Evolutionary conservation across 768 basidiomycete species (phyloP).

Genomic region (Neoboletus subvelutipes): DNA sequence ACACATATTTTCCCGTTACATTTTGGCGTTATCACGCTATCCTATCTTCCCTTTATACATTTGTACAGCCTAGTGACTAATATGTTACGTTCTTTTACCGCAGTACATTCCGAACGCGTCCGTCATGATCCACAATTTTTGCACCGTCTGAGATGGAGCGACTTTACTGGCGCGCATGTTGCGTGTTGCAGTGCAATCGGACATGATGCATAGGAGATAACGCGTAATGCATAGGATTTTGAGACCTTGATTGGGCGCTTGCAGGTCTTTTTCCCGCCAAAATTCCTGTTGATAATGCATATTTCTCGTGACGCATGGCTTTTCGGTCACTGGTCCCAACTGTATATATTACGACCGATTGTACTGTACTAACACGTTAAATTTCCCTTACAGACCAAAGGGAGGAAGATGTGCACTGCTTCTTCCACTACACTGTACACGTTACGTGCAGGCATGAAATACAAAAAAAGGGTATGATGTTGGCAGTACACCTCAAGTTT

Average conservation of each 20-base stretch:
- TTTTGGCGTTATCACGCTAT: background rate
- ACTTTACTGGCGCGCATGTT: background rate
- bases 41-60: background rate
- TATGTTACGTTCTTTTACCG: background rate
- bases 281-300: background rate
- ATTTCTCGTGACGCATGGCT: background rate
- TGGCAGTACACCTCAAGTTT: background rate
- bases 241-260: background rate
- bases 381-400: background rate
- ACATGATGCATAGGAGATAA: background rate
- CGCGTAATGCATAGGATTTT: background rate
- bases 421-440: background rate
- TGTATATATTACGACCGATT: background rate
- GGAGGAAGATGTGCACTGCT: background rate
- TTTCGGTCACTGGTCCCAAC: background rate
- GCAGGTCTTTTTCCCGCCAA: background rate
- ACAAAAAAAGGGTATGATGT: background rate
- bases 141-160: background rate
- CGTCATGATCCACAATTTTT: background rate
- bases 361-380: background rate
- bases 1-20: background rate
- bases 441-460: background rate
- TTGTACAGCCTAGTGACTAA: background rate
- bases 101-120: background rate
- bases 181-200: background rate